Base-by-base conservation (phyloP, 768 basidiomycete species). In the Rhizopogon salebrosus region DNA sequence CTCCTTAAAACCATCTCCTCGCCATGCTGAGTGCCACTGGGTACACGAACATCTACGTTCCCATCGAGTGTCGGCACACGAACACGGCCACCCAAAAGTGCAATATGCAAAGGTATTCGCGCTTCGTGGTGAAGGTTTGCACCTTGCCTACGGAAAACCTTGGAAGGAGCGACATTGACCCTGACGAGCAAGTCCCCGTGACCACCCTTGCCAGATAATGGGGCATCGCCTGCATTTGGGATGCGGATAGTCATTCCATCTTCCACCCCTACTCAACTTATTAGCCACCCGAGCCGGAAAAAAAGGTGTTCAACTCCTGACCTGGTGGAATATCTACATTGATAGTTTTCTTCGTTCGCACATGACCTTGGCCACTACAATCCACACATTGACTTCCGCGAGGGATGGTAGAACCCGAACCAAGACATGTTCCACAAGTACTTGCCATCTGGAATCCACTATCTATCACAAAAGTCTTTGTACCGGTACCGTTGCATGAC, bases 371-470 rank as follows among this genome's bases (percentile, higher is more conserved):
- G 16, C 97, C 97, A 29, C 75, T 81, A 67, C 97, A 99, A 48
- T 76, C 73, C 10, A 79, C 77, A 66, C 97, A 99, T 60, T 87
- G 80, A 49, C 85, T 79, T 39, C 80, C 84, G 24, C 82, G 83
- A 52, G 93, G 92, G 31, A 97, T 81, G 2, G 80, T 81, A 39
- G 82, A 82, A 23, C 97, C 97, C 26, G 79, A 76, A 9, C 97
- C 97, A 16, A 79, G 75, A 70, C 97, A 99, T 24, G 80, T 65
- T 50, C 77, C 75, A 72, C 97, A 99, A 27, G 92, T 93, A 56
- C 85, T 90, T 22, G 93, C 85, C 92, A 99, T 95, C 66, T 93
- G 90, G 82, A 99, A 98, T 16, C 97, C 97, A 66, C 80, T 87
- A 64, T 92, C 85, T 63, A 99, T 81, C 49, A 92, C 85, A 68